Percentiles rank a stretch among this genome's conserved stretches.
Evolutionary conservation across 805 yeast species (phyloP).

Genomic region (Saccharomycopsis lassenensis): DNA sequence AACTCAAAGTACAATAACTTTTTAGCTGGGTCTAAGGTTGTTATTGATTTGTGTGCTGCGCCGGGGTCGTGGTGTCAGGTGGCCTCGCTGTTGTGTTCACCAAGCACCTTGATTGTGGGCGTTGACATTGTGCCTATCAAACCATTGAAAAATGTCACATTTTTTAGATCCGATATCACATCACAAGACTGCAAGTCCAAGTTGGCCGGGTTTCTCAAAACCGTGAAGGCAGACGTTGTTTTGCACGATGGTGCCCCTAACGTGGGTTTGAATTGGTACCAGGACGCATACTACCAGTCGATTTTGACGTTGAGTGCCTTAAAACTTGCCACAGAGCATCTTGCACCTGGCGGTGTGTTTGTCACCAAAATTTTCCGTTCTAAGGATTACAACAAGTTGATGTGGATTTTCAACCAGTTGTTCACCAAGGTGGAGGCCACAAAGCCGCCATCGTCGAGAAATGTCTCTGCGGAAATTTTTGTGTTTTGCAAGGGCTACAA

Average conservation of each 20-base stretch:
- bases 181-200: constrained; percentile 96
- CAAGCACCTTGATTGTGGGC: constrained; percentile 88
- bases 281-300: constrained; percentile 97
- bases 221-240: constrained; percentile 98
- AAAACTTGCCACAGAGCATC: constrained; percentile 87
- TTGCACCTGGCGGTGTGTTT: constrained; percentile 86
- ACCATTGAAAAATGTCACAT: constrained; percentile 90
- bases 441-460: constrained; percentile 97
- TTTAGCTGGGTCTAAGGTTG: constrained; percentile 87
- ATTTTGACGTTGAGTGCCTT: constrained; percentile 91
- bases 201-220: constrained; percentile 90
- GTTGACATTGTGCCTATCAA: constrained; percentile 98
- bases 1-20: constrained; percentile 96
- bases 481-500: constrained; percentile 94
- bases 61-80: constrained; percentile 99
- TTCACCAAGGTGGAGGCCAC: constrained; percentile 98
- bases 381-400: constrained; percentile 91
- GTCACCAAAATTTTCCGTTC: constrained; percentile 96
- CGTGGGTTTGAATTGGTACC: constrained; percentile 99
- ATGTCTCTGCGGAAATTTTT: constrained; percentile 97
- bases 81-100: constrained; percentile 86
- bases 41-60: constrained; percentile 96
- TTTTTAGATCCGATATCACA: constrained; percentile 85
- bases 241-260: constrained; percentile 99
- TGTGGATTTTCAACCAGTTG: constrained; percentile 96